A percentile compares a stretch with the other conserved stretches of the same genome.
Conservation (phyloP, 2,329 filamentous ascomycete species). For the Neopestalotiopsis clavispora region DNA sequence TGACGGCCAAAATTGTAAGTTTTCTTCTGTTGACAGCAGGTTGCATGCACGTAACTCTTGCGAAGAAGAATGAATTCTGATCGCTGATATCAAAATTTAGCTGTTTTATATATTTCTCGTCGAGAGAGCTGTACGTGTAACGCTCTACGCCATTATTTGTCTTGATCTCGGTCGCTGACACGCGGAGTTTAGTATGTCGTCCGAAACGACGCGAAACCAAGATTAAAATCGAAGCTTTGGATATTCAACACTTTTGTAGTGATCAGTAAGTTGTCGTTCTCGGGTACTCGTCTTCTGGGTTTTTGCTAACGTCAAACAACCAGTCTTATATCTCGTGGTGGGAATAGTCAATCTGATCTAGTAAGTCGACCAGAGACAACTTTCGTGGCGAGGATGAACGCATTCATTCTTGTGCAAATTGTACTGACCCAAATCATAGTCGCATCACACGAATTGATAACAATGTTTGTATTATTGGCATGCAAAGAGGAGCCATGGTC, state of each 20-base stretch:
- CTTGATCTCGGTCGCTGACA: neutral
- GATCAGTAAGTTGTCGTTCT: constrained; percentile 40
- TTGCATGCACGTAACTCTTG: constrained; percentile 34
- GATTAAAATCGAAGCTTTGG: constrained; percentile 63
- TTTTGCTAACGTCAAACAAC: constrained; percentile 21
- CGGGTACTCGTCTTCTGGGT: too few species aligned
- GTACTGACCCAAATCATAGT: constrained; percentile 35
- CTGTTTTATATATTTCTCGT: constrained; percentile 70
- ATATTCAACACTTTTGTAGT: constrained; percentile 66
- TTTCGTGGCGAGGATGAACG: neutral
- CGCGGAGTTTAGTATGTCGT: constrained; percentile 56
- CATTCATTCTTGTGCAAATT: neutral
- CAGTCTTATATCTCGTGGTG: constrained; percentile 49
- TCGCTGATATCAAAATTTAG: constrained; percentile 28
- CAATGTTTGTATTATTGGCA: constrained; percentile 65
- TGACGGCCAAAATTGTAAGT: constrained; percentile 62
- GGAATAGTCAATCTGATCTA: constrained; percentile 65
- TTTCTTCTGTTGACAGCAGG: neutral
- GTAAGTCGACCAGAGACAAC: constrained; percentile 43
- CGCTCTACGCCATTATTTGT: neutral
- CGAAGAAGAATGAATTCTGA: constrained; percentile 16
- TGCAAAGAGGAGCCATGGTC: constrained; percentile 62
- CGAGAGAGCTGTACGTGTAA: constrained; percentile 60
- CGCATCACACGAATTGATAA: constrained; percentile 61
- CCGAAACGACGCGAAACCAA: constrained; percentile 52